Evolutionary conservation across 345 rosid genomes (phyloP).

Genomic region (Adansonia digitata): DNA sequence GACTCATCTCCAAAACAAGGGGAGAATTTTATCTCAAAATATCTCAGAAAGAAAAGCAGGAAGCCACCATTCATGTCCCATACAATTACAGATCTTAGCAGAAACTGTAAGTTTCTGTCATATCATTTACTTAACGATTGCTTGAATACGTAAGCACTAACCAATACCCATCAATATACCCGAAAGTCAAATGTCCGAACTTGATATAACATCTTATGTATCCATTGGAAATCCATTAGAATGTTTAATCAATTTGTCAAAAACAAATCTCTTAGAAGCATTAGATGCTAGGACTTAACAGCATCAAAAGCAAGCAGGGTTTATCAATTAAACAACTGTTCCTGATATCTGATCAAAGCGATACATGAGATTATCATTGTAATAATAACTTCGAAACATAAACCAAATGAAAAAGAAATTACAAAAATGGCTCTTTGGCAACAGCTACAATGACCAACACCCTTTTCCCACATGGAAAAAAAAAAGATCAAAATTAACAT

Average conservation of each 20-base stretch:
- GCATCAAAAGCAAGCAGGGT: neutral
- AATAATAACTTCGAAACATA: neutral
- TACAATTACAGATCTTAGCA: neutral
- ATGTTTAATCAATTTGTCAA: neutral
- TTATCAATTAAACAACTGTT: neutral
- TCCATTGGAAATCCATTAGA: neutral
- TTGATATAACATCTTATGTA: neutral
- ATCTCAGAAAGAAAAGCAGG: neutral
- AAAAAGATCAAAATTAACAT: neutral
- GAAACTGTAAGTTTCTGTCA: neutral
- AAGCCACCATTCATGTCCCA: neutral
- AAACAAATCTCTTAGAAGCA: neutral
- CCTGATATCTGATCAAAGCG: neutral
- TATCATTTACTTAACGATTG: neutral
- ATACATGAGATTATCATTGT: neutral
- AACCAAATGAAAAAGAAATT: neutral
- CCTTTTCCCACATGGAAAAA: neutral
- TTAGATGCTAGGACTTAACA: neutral
- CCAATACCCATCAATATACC: neutral
- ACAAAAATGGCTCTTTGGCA: neutral
- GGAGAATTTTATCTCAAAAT: neutral
- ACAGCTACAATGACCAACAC: too few relatives aligned
- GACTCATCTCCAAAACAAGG: neutral
- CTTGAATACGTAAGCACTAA: neutral
- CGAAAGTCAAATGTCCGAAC: neutral